Conservation (phyloP, 345 rosid species). For the Viola odorata region DNA sequence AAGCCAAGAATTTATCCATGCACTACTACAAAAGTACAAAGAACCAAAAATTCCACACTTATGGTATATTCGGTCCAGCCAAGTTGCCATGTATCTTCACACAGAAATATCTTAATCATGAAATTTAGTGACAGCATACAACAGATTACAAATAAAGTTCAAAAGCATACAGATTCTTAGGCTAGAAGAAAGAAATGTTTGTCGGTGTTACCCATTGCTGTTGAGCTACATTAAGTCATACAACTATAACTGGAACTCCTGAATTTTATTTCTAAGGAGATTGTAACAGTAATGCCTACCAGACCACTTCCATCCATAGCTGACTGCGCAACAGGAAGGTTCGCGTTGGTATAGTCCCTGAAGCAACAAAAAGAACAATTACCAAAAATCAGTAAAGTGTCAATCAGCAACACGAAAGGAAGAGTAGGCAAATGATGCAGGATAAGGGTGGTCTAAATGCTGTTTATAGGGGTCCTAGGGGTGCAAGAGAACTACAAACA, state of each 20-base stretch:
- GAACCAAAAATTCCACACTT: neutral
- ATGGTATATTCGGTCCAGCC: too few species aligned
- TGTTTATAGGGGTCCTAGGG: too few species aligned
- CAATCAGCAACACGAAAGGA: neutral
- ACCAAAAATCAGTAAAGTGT: conserved; percentile 2
- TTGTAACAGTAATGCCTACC: conserved; percentile 33
- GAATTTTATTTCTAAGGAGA: neutral
- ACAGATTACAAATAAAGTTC: neutral
- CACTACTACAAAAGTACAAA: conserved; percentile 1
- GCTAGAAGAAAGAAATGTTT: neutral
- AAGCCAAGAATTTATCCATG: neutral
- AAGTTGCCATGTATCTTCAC: too few species aligned
- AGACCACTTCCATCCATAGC: conserved; percentile 87
- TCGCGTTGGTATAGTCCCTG: conserved; percentile 97
- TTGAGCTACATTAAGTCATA: too few species aligned
- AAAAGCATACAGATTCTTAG: neutral
- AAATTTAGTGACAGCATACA: neutral
- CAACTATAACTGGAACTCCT: too few species aligned
- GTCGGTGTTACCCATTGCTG: too few species aligned
- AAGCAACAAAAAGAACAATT: conserved; percentile 9
- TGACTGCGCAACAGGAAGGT: conserved; percentile 95
- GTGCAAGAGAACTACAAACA: neutral
- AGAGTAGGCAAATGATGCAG: neutral
- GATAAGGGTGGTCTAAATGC: neutral
- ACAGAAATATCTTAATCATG: neutral